Percentiles rank a stretch among this genome's conserved stretches.
Conservation (phyloP, 352 stramenopile species). For the Pythium utonaiense region DNA sequence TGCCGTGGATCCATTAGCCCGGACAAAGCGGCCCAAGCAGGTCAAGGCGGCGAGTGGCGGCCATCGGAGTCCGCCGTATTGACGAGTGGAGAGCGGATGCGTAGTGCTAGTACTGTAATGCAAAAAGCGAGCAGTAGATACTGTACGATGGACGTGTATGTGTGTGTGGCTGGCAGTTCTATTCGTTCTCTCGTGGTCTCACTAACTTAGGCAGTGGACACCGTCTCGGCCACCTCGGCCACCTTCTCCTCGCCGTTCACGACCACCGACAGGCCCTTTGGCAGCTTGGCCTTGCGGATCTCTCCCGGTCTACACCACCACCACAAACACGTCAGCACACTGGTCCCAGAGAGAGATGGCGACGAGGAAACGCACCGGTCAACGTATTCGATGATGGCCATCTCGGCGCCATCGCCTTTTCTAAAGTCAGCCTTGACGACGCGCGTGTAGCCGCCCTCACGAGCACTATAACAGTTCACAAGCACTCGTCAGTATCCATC, state of each 20-base stretch:
- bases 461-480: conserved; percentile 26
- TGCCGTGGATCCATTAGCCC: background rate
- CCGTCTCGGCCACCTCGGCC: conserved; percentile 2
- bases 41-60: background rate
- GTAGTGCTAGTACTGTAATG: too few relatives aligned
- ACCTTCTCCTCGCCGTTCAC: conserved; percentile 6
- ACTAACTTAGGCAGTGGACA: background rate
- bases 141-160: background rate
- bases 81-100: too few relatives aligned
- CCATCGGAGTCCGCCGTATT: conserved; percentile 19
- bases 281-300: conserved; percentile 77
- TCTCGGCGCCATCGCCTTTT: conserved; percentile 93
- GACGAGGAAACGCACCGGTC: conserved; percentile 66
- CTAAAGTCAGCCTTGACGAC: conserved; percentile 94
- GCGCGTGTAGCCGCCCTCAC: conserved; percentile 94
- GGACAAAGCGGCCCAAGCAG: background rate
- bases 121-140: too few relatives aligned
- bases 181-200: background rate
- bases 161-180: background rate
- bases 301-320: conserved; percentile 56
- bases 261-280: conserved; percentile 52
- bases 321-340: background rate
- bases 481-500: background rate
- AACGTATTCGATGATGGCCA: conserved; percentile 98
- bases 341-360: background rate